Evolutionary conservation across 192 early-diverging fungal genomes (phyloP).

Genomic region (Podila epicladia): DNA sequence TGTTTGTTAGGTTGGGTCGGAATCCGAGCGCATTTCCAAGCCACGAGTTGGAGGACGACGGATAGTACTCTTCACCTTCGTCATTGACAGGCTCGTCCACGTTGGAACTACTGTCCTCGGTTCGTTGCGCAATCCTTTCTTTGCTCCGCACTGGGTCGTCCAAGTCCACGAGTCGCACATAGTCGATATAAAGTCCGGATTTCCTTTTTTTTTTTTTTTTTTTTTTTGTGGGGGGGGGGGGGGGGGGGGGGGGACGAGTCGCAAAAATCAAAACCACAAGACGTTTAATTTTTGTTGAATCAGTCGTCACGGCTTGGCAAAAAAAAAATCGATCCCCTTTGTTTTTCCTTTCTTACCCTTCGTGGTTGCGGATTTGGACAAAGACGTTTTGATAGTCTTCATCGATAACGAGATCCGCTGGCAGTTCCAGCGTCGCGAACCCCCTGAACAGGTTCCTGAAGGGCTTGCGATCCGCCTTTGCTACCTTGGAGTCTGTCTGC

Average conservation of each 20-base stretch:
- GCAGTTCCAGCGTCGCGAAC: slow-evolving; percentile 30
- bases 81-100: slow-evolving; percentile 32
- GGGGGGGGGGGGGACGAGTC: too few species aligned
- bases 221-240: too few species aligned
- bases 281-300: too few species aligned
- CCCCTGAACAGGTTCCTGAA: slow-evolving; percentile 28
- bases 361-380: slow-evolving; percentile 40
- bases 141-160: slow-evolving; percentile 27
- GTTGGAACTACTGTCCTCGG: not conserved
- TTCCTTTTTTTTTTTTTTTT: too few species aligned
- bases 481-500: slow-evolving; percentile 22
- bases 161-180: slow-evolving; percentile 34
- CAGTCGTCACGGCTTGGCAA: not conserved
- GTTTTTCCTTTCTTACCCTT: slow-evolving; percentile 19
- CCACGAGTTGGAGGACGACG: not conserved
- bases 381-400: slow-evolving; percentile 26
- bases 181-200: slow-evolving; percentile 36
- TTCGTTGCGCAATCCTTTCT: not conserved
- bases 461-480: slow-evolving; percentile 18
- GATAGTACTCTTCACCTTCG: slow-evolving; percentile 43
- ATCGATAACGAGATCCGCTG: slow-evolving; percentile 30
- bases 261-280: too few species aligned
- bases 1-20: not conserved
- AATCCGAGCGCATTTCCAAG: slow-evolving; percentile 10
- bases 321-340: not conserved